A percentile compares a stretch with the other conserved stretches of the same genome.
Conservation (phyloP, 768 basidiomycete species). For the Leccinum uliginosum region DNA sequence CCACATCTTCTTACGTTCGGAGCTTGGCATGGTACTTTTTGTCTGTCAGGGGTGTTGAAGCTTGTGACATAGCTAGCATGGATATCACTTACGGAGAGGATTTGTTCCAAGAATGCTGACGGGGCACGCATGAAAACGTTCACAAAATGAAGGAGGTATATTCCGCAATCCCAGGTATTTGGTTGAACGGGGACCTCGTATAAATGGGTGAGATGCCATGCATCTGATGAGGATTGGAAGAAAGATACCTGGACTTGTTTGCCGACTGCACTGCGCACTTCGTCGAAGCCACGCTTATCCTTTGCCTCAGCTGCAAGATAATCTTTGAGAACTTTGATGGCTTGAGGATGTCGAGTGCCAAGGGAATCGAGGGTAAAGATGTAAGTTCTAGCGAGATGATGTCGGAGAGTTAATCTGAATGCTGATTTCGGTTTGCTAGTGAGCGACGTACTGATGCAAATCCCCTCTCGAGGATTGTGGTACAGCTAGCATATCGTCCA, state of each 20-base stretch:
- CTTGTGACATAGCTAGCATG: background rate
- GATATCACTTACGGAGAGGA: slow-evolving; percentile 32
- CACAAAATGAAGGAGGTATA: slow-evolving; percentile 87
- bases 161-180: slow-evolving; percentile 89
- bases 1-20: slow-evolving; percentile 49
- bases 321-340: slow-evolving; percentile 49
- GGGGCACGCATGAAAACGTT: slow-evolving; percentile 71
- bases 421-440: background rate
- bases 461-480: slow-evolving; percentile 13
- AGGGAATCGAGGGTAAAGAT: slow-evolving; percentile 92
- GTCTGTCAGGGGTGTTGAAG: slow-evolving; percentile 19
- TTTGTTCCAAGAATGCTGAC: slow-evolving; percentile 42
- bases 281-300: slow-evolving; percentile 54
- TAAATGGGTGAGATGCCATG: background rate
- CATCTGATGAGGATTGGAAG: background rate
- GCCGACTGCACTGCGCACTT: slow-evolving; percentile 38
- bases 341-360: slow-evolving; percentile 64
- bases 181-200: slow-evolving; percentile 80
- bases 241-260: slow-evolving; percentile 48
- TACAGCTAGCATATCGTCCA: slow-evolving; percentile 28
- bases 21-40: slow-evolving; percentile 30
- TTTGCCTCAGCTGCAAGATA: slow-evolving; percentile 78
- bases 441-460: slow-evolving; percentile 20
- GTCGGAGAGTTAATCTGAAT: background rate
- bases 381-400: slow-evolving; percentile 48